Evolutionary conservation across 495 filamentous ascomycete species (phyloP), one percentile per base, ranked within the genome.

Genomic region (Xanthoparmelia taractica): DNA sequence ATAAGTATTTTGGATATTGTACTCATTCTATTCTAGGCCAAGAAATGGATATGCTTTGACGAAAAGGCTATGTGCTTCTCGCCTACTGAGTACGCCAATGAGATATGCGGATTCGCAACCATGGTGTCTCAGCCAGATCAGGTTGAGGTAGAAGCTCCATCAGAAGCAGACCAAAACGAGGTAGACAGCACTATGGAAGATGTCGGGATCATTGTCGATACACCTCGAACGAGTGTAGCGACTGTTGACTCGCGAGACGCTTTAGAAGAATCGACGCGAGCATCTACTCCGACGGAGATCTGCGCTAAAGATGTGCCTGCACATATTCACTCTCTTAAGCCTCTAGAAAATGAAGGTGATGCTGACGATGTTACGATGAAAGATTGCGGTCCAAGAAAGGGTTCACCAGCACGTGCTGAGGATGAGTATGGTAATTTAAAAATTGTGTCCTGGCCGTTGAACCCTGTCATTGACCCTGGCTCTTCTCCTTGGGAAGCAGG

Each of bases 131-230:
- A 15, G 27, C 7, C 29, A 20, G 50, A 54, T 54, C 50, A 54
- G 50, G 20, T 56, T 48, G 29, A 60, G 43, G 0, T 31, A 20
- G 17, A 36, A 59, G 0, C 18, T 59, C 18, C 34, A 45, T 12
- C 25, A 20, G 20, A 23, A 45, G 15, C 27, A 3, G 18, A 23
- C 2, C 38, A 27, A 4, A 41, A 23, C 11, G 56, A 63, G 8
- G 36, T 12, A 47, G 65, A 66, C 31, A 66, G 58, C 40, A 59
- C 45, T 23, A 66, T 66, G 65, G 29, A 57, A n/a, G 65, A 67
- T 13, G 47, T 20, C 1, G 60, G 18, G 0, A 43, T 8, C 31
- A 2, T 38, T 18, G 31, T 17, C 33, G 34, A 31, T 0, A 57
- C 60, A 20, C 52, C 60, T 47, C 4, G 37, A 34, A 37, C 60